Conservation (phyloP, 176 grass and related monocot genomes). For the Oryza coarctata region DNA sequence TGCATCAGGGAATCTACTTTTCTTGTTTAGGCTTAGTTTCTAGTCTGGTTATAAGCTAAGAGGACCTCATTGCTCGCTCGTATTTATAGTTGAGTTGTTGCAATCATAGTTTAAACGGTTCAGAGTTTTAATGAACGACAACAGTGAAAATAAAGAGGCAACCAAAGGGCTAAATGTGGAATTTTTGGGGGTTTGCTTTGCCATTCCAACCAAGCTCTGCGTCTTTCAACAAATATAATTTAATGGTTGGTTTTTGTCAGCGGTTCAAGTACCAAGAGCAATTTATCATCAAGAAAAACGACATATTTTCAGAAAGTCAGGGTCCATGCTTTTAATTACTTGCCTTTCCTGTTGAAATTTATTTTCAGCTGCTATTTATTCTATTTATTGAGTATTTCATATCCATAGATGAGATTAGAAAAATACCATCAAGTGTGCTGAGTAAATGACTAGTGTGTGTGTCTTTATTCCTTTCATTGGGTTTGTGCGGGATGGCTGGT, state of each 20-base stretch:
- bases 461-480: slow-evolving; percentile 56
- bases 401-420: slow-evolving; percentile 30
- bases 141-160: too few relatives aligned
- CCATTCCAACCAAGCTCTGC: background rate
- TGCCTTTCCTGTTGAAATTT: background rate
- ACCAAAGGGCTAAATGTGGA: background rate
- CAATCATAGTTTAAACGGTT: background rate
- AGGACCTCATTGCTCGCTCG: background rate
- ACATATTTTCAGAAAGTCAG: background rate
- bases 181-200: too few relatives aligned
- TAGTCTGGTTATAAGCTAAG: background rate
- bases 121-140: background rate
- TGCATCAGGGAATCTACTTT: background rate
- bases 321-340: background rate
- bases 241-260: background rate
- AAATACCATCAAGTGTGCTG: slow-evolving; percentile 35
- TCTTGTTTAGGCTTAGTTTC: background rate
- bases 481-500: slow-evolving; percentile 66
- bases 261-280: background rate
- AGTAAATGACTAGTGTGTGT: slow-evolving; percentile 57
- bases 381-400: slow-evolving; percentile 15
- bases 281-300: background rate
- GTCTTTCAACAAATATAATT: background rate
- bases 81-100: background rate
- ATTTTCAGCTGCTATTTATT: background rate